phyloP scores from a whole-genome alignment of 2,329 filamentous ascomycete genomes.

The Diaporthe ilicicola region DNA sequence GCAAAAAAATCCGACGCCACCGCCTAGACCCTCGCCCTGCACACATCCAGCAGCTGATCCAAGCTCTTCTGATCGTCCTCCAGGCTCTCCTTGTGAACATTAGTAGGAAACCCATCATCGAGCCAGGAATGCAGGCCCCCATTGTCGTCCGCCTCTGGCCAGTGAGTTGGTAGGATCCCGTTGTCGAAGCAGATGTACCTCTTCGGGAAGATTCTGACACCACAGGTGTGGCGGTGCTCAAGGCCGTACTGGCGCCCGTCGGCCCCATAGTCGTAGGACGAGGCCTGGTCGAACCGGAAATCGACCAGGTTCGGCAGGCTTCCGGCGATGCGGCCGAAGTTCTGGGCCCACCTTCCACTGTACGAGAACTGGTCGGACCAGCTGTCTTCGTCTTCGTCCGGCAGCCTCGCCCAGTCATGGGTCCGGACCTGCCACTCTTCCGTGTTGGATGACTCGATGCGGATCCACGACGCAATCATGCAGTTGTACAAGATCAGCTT shows the following conservation, averaged over 20 bases:
- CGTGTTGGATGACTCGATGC: not conserved
- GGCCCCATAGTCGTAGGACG: no score
- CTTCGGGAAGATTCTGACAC: not conserved
- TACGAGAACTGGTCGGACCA: not conserved
- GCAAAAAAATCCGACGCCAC: not conserved
- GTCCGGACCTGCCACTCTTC: constrained; percentile 4
- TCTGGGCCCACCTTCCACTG: constrained; percentile 26
- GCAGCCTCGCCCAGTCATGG: not conserved
- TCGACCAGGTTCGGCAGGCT: constrained; percentile 23
- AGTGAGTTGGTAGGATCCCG: not conserved
- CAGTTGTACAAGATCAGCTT: constrained; percentile 18
- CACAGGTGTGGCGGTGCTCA: not conserved
- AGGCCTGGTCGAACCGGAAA: constrained; percentile 11
- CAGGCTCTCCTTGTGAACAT: not conserved
- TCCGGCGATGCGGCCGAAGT: constrained; percentile 5
- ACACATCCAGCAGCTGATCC: not conserved
- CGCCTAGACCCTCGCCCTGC: not conserved
- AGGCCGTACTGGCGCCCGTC: not conserved
- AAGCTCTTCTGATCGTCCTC: constrained; percentile 18
- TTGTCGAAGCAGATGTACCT: constrained; percentile 21
- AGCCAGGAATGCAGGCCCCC: not conserved
- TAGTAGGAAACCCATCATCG: not conserved
- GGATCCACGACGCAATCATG: constrained; percentile 1
- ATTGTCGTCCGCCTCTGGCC: not conserved
- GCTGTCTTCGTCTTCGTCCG: not conserved